Evolutionary conservation across 192 early-diverging fungal species (phyloP), one percentile per base, ranked within the genome.

Genomic region (Pilobolus umbonatus): DNA sequence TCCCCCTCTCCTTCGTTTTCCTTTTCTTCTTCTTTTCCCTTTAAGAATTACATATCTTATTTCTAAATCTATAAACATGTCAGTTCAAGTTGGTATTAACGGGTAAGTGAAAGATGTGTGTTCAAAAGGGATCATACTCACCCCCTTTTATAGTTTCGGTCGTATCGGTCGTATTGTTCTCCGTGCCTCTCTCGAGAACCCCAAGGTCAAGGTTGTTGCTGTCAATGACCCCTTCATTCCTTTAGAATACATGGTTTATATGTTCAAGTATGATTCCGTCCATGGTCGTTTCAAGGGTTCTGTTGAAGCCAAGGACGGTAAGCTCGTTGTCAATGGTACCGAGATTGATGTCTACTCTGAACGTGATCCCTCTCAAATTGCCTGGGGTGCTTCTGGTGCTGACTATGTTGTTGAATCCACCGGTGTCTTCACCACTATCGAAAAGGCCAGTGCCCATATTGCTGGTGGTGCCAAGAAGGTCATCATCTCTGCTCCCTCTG

Each of bases 211-310:
- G 55, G 92, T 98, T 31, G 88, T 93, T 22, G 85, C 88, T 62
- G 81, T 98, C 79, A 96, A 96, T 79, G 95, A 98, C 75, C 94
- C 94, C 57, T 96, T 96, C 88, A 90, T 94, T 76, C 86, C 89
- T 65, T 79, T 91, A 26, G 87, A 89, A 39, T 96, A 98, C 88
- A 96, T 96, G 93, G 91, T 85, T 71, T 96, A 95, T 85, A 76
- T 95, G 71, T 78, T 94, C 67, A 93, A 95, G 83, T 98, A 95
- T 78, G 95, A 98, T 84, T 98, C 95, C 38, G 95, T 93, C 67
- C 95, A 98, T 81, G 95, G 95, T 35, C 83, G 85, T 59, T 91
- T 85, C 87, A 87, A 90, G 75, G 92, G 89, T 49, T 76, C 78
- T 28, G 86, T 92, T 62, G 73, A 77, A 63, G 62, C 73, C 67